Evolutionary conservation across 768 basidiomycete species (phyloP), one percentile per base, ranked within the genome.

Genomic region (Agaricus blazei): DNA sequence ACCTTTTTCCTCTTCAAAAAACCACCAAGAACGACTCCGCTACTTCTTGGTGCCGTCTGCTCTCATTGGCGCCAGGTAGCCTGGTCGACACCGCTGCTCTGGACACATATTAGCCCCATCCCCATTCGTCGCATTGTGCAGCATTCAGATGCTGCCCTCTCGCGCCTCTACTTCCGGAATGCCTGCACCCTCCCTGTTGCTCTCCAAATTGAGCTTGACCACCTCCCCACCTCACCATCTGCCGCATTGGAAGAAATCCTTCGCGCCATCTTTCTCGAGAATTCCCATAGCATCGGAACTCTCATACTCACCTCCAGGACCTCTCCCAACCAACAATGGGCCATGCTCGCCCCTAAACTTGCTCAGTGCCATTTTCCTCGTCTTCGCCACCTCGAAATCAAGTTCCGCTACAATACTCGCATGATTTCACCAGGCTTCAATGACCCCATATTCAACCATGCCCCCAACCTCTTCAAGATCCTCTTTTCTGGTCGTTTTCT

Each of bases 321-420:
- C 2, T 55, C 47, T 24, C 46, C 42, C 12, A 46, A 47, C 47
- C 54, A 48, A 24, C 46, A 37, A 15, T 55, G 54, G 54, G 40
- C 47, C 9, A 48, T 55, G 54, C 38, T 55, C 9, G 54, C 38
- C 14, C 54, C 46, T 4, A 55, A 55, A 42, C 54, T 55, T 23
- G 47, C 46, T 1, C 40, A 41, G 14, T 37, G 40, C 3, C 54
- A 29, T 0, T 55, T 55, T 12, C 47, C 46, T 12, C 40, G 42
- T 9, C 54, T 55, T 28, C 29, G 42, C 6, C 37, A 40, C 0
- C 11, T 55, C 0, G 47, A 48, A 37, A 48, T 55, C 28, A 48
- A 42, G 19, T 55, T 9, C 41, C 37, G 1, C 24, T 19, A 19
- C 19, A 19, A 19, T 19, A 19, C 19, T 19, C 19, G 19, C 19